Conservation (phyloP, 495 filamentous ascomycete species). For the Lasiosphaeria ovina region DNA sequence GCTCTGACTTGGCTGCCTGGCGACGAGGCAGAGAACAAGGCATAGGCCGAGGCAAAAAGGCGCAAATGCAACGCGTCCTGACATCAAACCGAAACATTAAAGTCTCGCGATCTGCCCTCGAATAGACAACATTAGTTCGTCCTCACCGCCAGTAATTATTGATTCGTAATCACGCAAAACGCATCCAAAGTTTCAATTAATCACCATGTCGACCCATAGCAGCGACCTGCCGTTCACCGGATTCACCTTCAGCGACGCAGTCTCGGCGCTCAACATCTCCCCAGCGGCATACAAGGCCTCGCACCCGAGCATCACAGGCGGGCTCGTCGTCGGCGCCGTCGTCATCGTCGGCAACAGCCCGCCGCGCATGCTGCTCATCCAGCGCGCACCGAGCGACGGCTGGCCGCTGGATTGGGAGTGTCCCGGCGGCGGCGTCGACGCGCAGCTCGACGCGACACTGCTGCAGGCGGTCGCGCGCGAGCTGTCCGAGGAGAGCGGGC, state of each 20-base stretch:
- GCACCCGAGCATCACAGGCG: slow-evolving; percentile 20
- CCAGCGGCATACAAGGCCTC: slow-evolving; percentile 23
- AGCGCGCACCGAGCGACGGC: slow-evolving; percentile 47
- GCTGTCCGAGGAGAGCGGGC: slow-evolving; percentile 51
- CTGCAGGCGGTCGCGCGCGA: slow-evolving; percentile 47
- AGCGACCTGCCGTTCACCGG: not conserved
- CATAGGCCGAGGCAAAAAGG: too few relatives aligned
- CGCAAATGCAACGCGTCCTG: too few relatives aligned
- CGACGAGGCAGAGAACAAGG: too few relatives aligned
- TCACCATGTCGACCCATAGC: not conserved
- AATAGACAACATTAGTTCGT: too few relatives aligned
- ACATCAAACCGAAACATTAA: too few relatives aligned
- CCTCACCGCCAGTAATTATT: too few relatives aligned
- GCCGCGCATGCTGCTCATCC: slow-evolving; percentile 41
- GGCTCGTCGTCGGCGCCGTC: slow-evolving; percentile 32
- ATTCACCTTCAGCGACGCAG: not conserved
- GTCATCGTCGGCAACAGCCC: slow-evolving; percentile 37
- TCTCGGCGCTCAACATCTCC: slow-evolving; percentile 18
- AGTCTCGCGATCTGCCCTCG: too few relatives aligned
- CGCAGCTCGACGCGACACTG: slow-evolving; percentile 37
- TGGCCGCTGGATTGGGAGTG: slow-evolving; percentile 48
- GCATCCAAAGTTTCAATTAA: not conserved
- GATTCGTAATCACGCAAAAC: not conserved
- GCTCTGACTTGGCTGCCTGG: too few relatives aligned
- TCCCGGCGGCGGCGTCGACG: slow-evolving; percentile 49